These are phyloP conservation scores for Fomitopsis pulvina DNA, from an alignment of 768 basidiomycete genomes.

Conservation along the genomic window DNA sequence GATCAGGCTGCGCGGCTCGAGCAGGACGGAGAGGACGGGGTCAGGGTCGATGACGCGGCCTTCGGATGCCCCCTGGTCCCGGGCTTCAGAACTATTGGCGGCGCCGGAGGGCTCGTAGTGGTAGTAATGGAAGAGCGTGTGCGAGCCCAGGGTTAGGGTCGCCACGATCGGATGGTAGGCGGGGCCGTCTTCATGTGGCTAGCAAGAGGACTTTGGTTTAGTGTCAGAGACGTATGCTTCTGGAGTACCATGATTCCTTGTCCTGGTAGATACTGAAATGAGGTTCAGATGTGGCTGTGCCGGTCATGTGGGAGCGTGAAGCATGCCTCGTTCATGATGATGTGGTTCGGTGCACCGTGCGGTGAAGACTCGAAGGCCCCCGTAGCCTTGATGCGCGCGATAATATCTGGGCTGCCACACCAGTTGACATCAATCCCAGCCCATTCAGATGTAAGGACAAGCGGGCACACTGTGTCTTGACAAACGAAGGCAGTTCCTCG, in stretches of 20 bases:
- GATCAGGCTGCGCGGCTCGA: conserved; percentile 83
- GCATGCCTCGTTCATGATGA: conserved; percentile 80
- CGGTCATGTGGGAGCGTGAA: conserved; percentile 3
- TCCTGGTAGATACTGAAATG: conserved; percentile 70
- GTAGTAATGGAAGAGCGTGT: conserved; percentile 80
- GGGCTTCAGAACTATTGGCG: conserved; percentile 12
- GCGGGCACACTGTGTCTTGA: conserved; percentile 54
- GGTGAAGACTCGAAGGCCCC: conserved; percentile 59
- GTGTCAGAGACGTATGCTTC: too few relatives aligned
- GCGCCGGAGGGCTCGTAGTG: conserved; percentile 36
- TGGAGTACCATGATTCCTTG: conserved; percentile 95
- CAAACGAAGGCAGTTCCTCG: conserved; percentile 64
- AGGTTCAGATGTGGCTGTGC: conserved; percentile 3
- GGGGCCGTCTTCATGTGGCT: conserved; percentile 93
- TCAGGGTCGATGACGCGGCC: conserved; percentile 55
- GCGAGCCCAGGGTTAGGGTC: conserved; percentile 84
- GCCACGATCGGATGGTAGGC: conserved; percentile 84
- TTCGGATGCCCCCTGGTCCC: conserved; percentile 11
- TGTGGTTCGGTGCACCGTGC: conserved; percentile 74
- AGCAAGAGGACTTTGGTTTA: too few relatives aligned
- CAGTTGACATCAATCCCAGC: neutral
- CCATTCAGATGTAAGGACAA: conserved; percentile 2
- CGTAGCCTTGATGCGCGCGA: conserved; percentile 59
- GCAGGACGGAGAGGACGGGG: conserved; percentile 65
- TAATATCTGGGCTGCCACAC: conserved; percentile 66